Evolutionary conservation across 2,329 filamentous ascomycete genomes (phyloP).

Genomic region (Dryadomyces quercivorus): DNA sequence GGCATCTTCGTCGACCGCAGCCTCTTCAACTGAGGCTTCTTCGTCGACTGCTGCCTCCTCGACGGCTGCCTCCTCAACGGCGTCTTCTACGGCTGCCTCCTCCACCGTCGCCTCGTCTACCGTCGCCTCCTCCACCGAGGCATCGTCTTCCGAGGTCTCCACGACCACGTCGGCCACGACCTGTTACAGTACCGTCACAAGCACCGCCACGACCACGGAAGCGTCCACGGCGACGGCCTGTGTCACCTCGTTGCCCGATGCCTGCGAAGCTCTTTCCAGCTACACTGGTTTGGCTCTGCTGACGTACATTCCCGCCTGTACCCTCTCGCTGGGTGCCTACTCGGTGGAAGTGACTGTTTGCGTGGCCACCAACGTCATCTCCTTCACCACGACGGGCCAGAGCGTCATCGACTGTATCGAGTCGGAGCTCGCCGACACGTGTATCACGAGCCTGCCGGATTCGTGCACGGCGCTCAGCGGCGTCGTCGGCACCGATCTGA

Average conservation of each 20-base stretch:
- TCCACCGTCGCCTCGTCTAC: not conserved
- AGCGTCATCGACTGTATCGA: conserved; percentile 8
- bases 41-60: not conserved
- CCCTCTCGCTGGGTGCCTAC: conserved; percentile 9
- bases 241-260: conserved; percentile 3
- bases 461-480: not conserved
- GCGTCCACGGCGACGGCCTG: not conserved
- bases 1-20: not conserved
- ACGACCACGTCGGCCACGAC: not conserved
- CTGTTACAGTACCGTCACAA: not conserved
- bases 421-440: not conserved
- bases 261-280: conserved; percentile 4
- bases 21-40: not conserved
- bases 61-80: too few relatives aligned
- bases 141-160: not conserved
- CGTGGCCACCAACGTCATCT: not conserved
- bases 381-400: not conserved
- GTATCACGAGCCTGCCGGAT: not conserved
- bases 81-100: not conserved
- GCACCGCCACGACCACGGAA: not conserved
- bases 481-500: not conserved
- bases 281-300: conserved; percentile 1
- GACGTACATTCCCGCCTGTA: conserved; percentile 3
- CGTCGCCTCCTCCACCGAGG: too few relatives aligned
- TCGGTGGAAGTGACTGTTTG: conserved; percentile 1